Conservation (phyloP, 169 alveolate species). For the Eimeria falciformis region DNA sequence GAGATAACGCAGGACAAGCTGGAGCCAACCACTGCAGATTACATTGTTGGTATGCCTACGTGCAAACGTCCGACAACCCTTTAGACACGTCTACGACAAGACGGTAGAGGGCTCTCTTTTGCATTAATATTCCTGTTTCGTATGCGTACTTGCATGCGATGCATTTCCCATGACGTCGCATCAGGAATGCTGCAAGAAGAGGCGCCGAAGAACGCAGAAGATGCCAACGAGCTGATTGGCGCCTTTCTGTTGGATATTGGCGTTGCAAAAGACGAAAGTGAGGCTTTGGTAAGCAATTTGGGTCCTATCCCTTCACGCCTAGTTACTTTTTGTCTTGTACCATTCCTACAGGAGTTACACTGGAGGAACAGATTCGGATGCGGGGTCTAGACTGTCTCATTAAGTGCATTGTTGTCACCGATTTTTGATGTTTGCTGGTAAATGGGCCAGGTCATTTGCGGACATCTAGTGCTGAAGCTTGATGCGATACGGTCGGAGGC, state of each 20-base stretch:
- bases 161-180: no score
- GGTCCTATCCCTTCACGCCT: not conserved
- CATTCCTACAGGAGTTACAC: not conserved
- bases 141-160: no score
- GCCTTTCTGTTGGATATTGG: constrained; percentile 61
- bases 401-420: no score
- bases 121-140: no score
- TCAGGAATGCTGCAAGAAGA: constrained; percentile 78
- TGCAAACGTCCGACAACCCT: no score
- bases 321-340: not conserved
- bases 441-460: constrained; percentile 21
- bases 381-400: no score
- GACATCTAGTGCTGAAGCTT: constrained; percentile 19
- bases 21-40: constrained; percentile 41
- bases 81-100: no score
- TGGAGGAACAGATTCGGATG: constrained; percentile 22
- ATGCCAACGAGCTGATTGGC: constrained; percentile 70
- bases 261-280: constrained; percentile 22
- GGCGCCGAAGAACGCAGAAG: not conserved
- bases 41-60: constrained; percentile 42
- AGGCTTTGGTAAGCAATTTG: constrained; percentile 14
- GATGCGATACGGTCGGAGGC: not conserved
- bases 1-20: constrained; percentile 27
- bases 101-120: no score
- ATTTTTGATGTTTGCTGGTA: no score